Base-by-base conservation (phyloP, 2,329 filamentous ascomycete species). In the Ascochyta koolunga region DNA sequence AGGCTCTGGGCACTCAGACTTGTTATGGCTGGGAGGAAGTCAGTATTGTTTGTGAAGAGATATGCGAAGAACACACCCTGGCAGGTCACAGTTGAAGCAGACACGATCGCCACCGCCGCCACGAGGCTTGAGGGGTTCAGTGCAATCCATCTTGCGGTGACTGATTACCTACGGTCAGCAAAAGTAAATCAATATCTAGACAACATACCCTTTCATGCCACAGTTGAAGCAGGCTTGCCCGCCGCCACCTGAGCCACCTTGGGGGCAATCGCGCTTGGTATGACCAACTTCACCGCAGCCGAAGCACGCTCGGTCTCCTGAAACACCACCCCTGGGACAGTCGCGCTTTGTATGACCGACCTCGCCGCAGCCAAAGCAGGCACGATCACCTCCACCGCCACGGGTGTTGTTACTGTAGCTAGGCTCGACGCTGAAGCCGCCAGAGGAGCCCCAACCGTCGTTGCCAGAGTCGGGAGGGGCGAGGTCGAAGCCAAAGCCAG, bases 161-260 rank as follows among this genome's bases (percentile, higher is more conserved):
- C 53, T 62, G 24, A 31, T 29, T 56, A 53, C 58, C 29, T 56
- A 53, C 58, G 13, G 50, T 33, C 37, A 24, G 19, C 22, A 13
- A 27, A 21, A 6, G 2, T 31, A 5, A 2, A 13, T 1, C 6
- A 16, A 11, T 22, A 8, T 19, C 1, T 18, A 21, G 8, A 19
- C 4, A 35, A 43, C 42, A 3, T 54, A 66, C 64, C 66, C 71
- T 19, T 47, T 29, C 18, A 61, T 38, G 16, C 70, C 71, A 31
- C 68, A 72, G 57, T 70, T 72, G 64, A 62, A 71, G 60, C 69
- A 69, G 9, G 53, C 56, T 21, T 67, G 61, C 24, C 50, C 50
- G 44, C 59, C 62, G 10, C 50, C 49, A 15, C 42, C 35, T 27
- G 55, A 55, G 29, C 54, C 52, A 16, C 53, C 35, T 19, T 54